These are phyloP conservation scores for Adansonia digitata DNA, from an alignment of 345 rosid genomes.

Conservation along the genomic window DNA sequence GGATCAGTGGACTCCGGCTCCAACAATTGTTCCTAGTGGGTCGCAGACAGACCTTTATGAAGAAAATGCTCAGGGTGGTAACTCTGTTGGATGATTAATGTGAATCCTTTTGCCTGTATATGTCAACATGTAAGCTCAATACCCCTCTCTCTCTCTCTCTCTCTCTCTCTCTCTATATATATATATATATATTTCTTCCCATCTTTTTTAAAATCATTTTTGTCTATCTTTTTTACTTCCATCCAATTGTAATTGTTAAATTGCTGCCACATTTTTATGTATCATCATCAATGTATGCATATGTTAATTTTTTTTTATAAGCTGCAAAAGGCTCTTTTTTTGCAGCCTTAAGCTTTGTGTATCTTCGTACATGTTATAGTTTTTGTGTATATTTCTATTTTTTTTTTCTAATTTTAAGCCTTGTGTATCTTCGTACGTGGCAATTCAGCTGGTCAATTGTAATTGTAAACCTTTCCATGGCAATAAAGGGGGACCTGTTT, in stretches of 20 bases:
- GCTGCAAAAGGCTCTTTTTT: conserved; percentile 8
- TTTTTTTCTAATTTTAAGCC: too few relatives aligned
- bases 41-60: conserved; percentile 46
- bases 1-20: conserved; percentile 83
- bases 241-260: conserved; percentile 10
- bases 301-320: not conserved
- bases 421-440: too few relatives aligned
- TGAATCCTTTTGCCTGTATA: conserved; percentile 12
- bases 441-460: too few relatives aligned
- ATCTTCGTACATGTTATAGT: not conserved
- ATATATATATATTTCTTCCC: not conserved
- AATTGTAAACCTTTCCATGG: too few relatives aligned
- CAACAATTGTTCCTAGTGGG: conserved; percentile 31
- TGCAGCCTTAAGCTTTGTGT: not conserved
- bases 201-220: not conserved
- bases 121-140: conserved; percentile 16
- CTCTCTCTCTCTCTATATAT: too few relatives aligned
- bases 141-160: not conserved
- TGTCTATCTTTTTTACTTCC: not conserved
- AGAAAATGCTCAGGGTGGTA: conserved; percentile 26
- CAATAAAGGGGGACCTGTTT: not conserved
- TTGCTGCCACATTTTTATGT: not conserved
- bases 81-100: conserved; percentile 21
- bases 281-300: not conserved
- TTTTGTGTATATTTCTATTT: not conserved